These are phyloP conservation scores for Podila epigama DNA, from an alignment of 192 early-diverging fungal genomes.

Conservation along the genomic window DNA sequence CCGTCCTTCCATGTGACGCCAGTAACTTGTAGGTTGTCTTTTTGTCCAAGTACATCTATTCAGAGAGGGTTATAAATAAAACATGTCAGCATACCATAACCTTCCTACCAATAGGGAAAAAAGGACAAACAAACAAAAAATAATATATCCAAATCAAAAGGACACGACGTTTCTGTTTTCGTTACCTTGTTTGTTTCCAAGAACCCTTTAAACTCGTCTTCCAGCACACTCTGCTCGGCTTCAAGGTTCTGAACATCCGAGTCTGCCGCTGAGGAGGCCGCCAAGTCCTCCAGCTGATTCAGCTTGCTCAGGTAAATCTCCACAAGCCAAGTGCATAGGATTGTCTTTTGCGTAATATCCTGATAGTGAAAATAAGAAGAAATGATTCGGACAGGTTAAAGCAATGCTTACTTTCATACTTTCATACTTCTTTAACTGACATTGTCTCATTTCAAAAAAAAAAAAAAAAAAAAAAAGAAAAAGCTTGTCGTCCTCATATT, in stretches of 20 bases:
- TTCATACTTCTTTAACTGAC: not conserved
- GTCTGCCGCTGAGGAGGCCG: constrained; percentile 49
- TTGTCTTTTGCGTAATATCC: constrained; percentile 81
- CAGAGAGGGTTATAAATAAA: not conserved
- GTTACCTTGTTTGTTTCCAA: constrained; percentile 73
- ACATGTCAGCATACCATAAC: constrained; percentile 18
- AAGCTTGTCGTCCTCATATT: constrained; percentile 2
- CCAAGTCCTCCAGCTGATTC: constrained; percentile 68
- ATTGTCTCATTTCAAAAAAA: not conserved
- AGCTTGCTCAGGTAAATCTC: constrained; percentile 86
- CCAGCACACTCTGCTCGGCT: constrained; percentile 65
- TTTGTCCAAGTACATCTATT: constrained; percentile 62
- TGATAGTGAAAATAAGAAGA: constrained; percentile 20
- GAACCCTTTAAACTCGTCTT: constrained; percentile 78
- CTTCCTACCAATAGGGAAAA: not conserved
- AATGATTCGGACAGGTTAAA: not conserved
- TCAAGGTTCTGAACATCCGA: constrained; percentile 55
- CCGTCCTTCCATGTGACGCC: constrained; percentile 83
- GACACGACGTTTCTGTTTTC: too few relatives aligned
- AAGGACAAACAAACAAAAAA: not conserved
- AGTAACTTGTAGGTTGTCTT: constrained; percentile 83
- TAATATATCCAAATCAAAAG: constrained; percentile 1
- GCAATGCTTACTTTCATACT: not conserved
- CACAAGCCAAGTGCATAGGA: constrained; percentile 88
- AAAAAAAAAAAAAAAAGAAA: not conserved